Evolutionary conservation across 306 rosid species (phyloP), one percentile per base, ranked within the genome.

Genomic region (Begonia fuchsioides): DNA sequence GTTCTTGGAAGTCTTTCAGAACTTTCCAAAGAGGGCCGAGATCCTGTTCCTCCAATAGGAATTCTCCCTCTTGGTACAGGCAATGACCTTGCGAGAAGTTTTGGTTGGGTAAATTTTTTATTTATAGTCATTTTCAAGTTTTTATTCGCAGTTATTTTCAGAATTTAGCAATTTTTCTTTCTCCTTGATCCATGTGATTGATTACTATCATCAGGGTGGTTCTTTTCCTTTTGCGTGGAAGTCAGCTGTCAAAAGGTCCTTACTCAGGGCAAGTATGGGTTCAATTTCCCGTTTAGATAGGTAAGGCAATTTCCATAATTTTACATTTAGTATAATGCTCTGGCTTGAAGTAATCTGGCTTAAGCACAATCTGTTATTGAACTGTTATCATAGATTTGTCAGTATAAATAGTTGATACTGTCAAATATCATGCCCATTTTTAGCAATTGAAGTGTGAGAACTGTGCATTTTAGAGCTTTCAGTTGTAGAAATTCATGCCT

Each of bases 21-120:
- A 50, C 94, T 92, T 66, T 58, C 65, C 38, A 48, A 35, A 19
- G 71, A 57, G 49, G 72, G 71, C 12, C 70, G 77, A 17, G 68
- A 60, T 47, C 87, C 94, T 47, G 77, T 86, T 73, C 98, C 98
- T 52, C 94, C 98, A 0, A 85, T 85, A 38, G 98, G 87, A 51
- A 47, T 92, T 39, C 18, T 92, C 64, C 98, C 98, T 39, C 93
- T 92, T 64, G 98, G 98, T 40, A 92, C 98, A 0, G 98, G 98
- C 62, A 92, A 92, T 69, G 98, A 92, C 46, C 74, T 92, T 14
- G 79, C 98, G 43, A 77, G 98, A 68, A 92, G 94, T 74, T 92
- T 85, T 73, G 70, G 54, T 19, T 92, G 98, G 98, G 98, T 85
- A 68, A 64, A 88, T n/a, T 71, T 59, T 57, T 57, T 64, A 39